Evolutionary conservation across 2,329 filamentous ascomycete species (phyloP).

Genomic region (Xylariaceae sp.): DNA sequence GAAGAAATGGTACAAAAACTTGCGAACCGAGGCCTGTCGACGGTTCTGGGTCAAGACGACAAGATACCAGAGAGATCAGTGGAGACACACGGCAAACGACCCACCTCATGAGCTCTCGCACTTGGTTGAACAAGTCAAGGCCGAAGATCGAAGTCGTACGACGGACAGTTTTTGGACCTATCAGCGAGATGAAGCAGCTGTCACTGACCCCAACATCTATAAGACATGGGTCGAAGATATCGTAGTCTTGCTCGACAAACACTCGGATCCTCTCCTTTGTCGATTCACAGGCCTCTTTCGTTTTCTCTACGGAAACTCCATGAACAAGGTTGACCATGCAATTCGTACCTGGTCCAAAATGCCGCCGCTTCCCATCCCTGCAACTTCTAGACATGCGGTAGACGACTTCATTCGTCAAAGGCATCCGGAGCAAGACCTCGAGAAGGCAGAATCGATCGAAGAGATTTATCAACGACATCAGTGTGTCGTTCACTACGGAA

Average conservation of each 20-base stretch:
- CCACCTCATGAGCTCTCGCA: conserved; percentile 2
- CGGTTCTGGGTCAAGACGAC: conserved; percentile 12
- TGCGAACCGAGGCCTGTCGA: conserved; percentile 2
- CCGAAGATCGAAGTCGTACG: conserved; percentile 6
- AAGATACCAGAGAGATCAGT: conserved; percentile 5
- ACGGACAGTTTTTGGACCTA: conserved; percentile 13
- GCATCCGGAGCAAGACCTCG: conserved; percentile 8
- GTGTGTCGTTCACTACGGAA: conserved; percentile 10
- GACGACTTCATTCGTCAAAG: conserved; percentile 8
- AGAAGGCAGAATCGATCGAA: conserved; percentile 5
- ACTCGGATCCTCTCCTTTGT: conserved; percentile 3
- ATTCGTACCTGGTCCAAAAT: conserved; percentile 3
- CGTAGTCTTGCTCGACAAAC: conserved; percentile 7
- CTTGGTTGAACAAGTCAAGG: conserved; percentile 9
- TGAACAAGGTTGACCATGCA: conserved; percentile 4
- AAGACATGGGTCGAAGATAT: conserved; percentile 4
- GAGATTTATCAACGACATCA: conserved; percentile 7
- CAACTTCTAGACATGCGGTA: conserved; percentile 4
- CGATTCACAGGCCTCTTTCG: conserved; percentile 4
- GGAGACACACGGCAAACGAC: conserved; percentile 1
- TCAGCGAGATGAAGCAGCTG: conserved; percentile 6
- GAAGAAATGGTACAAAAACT: conserved; percentile 4
- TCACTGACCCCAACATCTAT: conserved; percentile 3
- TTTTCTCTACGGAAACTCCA: neutral
- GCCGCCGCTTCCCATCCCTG: conserved; percentile 1